Base-by-base conservation (phyloP, 345 rosid genomes). In the Rhodamnia rubescens region DNA sequence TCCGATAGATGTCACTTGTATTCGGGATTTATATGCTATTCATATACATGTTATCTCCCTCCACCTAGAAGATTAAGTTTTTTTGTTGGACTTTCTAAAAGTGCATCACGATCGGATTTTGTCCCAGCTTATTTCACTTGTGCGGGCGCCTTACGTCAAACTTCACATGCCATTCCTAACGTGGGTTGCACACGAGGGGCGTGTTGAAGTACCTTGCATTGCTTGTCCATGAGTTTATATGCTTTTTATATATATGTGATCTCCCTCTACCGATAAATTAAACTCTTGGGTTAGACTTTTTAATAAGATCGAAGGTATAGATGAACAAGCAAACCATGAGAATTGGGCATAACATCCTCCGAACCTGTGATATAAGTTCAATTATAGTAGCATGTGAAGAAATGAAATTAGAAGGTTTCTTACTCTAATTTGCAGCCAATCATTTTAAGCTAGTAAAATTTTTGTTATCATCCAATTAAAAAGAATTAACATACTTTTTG, bases 1-100 rank as follows among this genome's bases (percentile, higher is more conserved):
- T 59, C 36, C 20, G 0, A 59, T 16, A 8, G 12, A 36, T 69
- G 13, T 36, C 47, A 8, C 80, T 32, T 42, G 22, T 64, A 22
- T 36, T 69, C 12, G 4, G 11, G 12, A 8, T 69, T 69, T 69
- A 32, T 69, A 21, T 69, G 24, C 3, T 69, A 69, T 69, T 32
- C 10, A 36, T 36, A 36, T 69, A 18, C 11, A 32, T 0, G 0
- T 2, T 0, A 69, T 69, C 7, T 32, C 26, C 0, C 1, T 69
- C 22, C 11, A 69, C 5, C 0, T 0, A 0, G 7, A 69, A 20
- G 18, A 18, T 29, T 4, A 29, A 64, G 4, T 1, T 8, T 15
- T 64, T 15, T 10, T 1, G 11, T 0, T 69, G 1, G 3, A 20
- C 7, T 69, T 36, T 9, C 80, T 8, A 9, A 69, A 5, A 36